Percentiles rank a stretch among this genome's conserved stretches.
phyloP scores from a whole-genome alignment of 441 rosid species.

The Syzygium malaccense region DNA sequence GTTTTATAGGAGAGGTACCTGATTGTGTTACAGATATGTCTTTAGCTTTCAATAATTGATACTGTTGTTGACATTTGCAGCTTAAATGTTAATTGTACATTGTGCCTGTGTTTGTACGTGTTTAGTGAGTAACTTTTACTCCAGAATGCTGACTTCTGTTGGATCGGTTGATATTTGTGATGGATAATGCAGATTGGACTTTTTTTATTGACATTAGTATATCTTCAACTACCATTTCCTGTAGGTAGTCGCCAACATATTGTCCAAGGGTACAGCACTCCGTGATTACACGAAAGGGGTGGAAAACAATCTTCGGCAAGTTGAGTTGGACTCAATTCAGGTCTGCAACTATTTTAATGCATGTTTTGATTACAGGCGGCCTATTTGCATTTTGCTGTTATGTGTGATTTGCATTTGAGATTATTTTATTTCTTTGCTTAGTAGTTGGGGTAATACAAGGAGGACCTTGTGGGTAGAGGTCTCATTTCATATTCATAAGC shows the following conservation, averaged over 20 bases:
- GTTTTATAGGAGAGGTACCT: background rate
- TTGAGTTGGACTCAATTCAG: conserved; percentile 92
- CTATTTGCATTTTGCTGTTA: background rate
- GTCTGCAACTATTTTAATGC: conserved; percentile 20
- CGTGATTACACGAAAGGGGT: conserved; percentile 93
- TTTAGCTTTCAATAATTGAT: background rate
- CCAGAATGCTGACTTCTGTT: background rate
- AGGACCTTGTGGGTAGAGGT: background rate
- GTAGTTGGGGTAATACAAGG: background rate
- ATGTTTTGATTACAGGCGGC: background rate
- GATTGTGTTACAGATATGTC: background rate
- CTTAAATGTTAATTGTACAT: background rate
- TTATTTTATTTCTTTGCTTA: background rate
- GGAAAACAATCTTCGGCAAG: conserved; percentile 87
- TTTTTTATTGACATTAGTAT: background rate
- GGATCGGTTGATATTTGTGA: background rate
- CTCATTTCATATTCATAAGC: background rate
- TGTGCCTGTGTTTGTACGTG: background rate
- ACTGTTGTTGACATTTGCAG: background rate
- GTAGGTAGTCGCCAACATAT: conserved; percentile 86
- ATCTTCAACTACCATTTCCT: background rate
- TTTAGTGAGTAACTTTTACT: background rate
- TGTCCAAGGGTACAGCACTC: conserved; percentile 73
- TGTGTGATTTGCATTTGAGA: background rate
- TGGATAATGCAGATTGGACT: background rate